Percentiles rank a stretch among this genome's conserved stretches.
Evolutionary conservation across 169 alveolate species (phyloP).

Genomic region (Fabrea salina): DNA sequence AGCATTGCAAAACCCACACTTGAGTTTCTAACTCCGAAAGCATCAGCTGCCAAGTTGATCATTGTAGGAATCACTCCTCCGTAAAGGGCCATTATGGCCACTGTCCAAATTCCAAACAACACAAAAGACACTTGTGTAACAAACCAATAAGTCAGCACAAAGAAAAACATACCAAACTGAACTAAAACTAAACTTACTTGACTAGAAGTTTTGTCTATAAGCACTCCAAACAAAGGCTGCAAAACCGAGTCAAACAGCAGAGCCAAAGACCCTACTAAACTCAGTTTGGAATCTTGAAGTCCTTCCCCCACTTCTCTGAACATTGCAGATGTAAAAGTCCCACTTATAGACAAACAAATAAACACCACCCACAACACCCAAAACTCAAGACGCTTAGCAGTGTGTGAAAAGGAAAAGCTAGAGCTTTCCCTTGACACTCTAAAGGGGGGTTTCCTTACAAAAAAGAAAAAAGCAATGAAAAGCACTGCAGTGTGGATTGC

Average conservation of each 20-base stretch:
- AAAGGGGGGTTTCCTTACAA: background rate
- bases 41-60: background rate
- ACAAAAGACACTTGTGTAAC: background rate
- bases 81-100: background rate
- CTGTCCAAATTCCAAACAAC: background rate
- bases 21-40: background rate
- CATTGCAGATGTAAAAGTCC: background rate
- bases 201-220: background rate
- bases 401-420: background rate
- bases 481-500: background rate
- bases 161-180: background rate
- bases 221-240: background rate
- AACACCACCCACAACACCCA: background rate
- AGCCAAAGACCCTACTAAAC: background rate
- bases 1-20: background rate
- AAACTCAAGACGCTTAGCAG: background rate
- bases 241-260: background rate
- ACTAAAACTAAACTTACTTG: background rate
- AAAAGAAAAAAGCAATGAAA: background rate
- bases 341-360: background rate
- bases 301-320: background rate
- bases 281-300: background rate
- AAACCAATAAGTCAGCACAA: background rate
- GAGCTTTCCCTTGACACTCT: background rate
- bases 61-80: background rate